These are phyloP conservation scores for Trichoderma parareesei DNA, from an alignment of 495 filamentous ascomycete species.

Conservation along the genomic window DNA sequence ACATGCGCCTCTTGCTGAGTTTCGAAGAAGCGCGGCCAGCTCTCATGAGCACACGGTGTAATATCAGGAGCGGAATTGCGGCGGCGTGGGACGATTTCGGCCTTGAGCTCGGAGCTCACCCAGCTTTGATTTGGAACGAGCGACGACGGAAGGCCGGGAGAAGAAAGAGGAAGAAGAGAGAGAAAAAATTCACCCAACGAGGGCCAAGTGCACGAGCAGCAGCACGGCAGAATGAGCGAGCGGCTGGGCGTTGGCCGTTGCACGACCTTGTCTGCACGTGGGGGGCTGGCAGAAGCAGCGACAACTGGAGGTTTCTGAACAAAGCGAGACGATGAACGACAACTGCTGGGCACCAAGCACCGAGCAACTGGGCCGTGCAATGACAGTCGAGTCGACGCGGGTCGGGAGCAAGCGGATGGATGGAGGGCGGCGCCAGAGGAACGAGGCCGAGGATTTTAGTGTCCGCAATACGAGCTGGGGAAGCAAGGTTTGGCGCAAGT, in stretches of 20 bases:
- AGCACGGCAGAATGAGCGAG: not conserved
- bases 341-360: no score
- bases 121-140: not conserved
- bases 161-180: not conserved
- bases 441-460: not conserved
- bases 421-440: not conserved
- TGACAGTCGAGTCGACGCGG: not conserved
- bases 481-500: not conserved
- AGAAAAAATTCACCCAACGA: not conserved
- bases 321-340: no score
- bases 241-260: not conserved
- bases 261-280: not conserved
- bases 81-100: not conserved
- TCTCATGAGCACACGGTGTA: no score
- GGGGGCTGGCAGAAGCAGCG: not conserved
- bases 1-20: not conserved
- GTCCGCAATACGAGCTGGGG: slow-evolving; percentile 8
- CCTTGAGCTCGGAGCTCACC: not conserved
- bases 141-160: not conserved
- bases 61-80: not conserved
- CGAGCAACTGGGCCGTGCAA: not conserved
- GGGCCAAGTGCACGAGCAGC: not conserved
- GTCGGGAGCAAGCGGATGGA: slow-evolving; percentile 1
- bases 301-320: not conserved
- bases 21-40: not conserved